Base-by-base conservation (phyloP, 345 rosid species). In the Ceriops zippeliana region DNA sequence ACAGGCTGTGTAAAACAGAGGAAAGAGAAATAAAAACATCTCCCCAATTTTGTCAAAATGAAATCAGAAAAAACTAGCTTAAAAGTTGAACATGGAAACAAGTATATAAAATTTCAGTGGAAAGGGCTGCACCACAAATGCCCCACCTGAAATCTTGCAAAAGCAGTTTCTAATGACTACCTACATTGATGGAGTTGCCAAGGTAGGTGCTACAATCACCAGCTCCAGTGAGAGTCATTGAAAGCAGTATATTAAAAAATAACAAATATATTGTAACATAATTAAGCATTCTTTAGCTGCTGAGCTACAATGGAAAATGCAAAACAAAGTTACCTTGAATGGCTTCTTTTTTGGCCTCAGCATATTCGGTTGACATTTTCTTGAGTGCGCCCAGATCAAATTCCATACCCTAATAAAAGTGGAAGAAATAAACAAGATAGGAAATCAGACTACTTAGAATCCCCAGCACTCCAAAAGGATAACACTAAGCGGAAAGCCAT, bases 331-430 rank as follows among this genome's bases (percentile, higher is more conserved):
- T 76, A 95, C 97, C 86, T 88, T 76, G 54, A 34, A 88, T 74
- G 65, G 91, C 90, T 22, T 61, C 84, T 69, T 83, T 86, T 87
- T 91, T 95, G 61, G 89, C 86, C 67, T 80, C 80, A 8, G 86
- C 87, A 77, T 95, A 91, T 35, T 80, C 89, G 5, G 37, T 65
- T 62, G 93, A 80, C 81, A 73, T 72, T 69, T 78, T 86, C 71
- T 84, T 83, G 22, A 91, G 52, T 68, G 62, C 70, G 28, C 69
- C 60, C 65, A 88, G 46, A 78, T 83, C 91, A 78, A 89, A 70
- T 67, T 86, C 87, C 58, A 19, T 62, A 51, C 85, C 90, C 99
- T 91, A 78, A 10, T 61, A 38, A 9, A 69, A 34, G 63, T 16
- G 5, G 61, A 15, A 51, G 37, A 34, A 35, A 61, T 4, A 69